Evolutionary conservation across 23 red algal species (phyloP), one percentile per base, ranked within the genome.

Genomic region (Gracilariopsis chorda): DNA sequence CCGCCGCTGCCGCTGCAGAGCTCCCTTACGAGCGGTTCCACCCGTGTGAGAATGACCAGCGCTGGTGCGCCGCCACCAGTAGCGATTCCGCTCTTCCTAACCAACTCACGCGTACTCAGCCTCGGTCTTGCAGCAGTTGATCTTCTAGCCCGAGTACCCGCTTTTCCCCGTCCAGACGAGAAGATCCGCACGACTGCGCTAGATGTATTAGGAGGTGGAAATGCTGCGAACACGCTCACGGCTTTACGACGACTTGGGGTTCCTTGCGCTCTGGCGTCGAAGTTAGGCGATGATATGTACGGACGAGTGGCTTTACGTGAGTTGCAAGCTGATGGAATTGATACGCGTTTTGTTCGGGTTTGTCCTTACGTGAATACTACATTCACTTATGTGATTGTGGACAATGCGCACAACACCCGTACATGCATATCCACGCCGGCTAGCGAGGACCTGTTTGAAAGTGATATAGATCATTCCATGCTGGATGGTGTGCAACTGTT

Each of bases 301-400:
- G 93, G 93, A 29, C 52, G 42, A 2, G 81, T 48, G 0, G 88
- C 67, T 19, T 16, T 94, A 12, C 58, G 78, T 10, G 97, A 96
- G 33, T 61, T 99, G 37, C n/a, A 48, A 34, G 60, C 41, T 21
- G 97, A 99, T 48, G 97, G 93, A 14, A 76, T 99, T 55, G 97
- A 99, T 59, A 90, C 90, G 36, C 36, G 52, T 7, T 67, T 48
- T 28, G 77, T 99, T 13, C 13, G 20, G 11, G 33, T 75, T 43
- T 64, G 59, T 13, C 21, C 27, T 5, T 36, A 36, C n/a, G 75
- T 94, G 35, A 69, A 30, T 25, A 94, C 97, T 3, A 57, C 97
- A 1, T 91, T 99, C 23, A 94, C 97, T 14, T 99, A 99, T 53
- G 93, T 99, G 11, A 94, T 99, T 59, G 91, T 96, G 14, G 97